Evolutionary conservation across 1,284 basidiomycete species (phyloP).

Genomic region (Salmacisia buchloeana): DNA sequence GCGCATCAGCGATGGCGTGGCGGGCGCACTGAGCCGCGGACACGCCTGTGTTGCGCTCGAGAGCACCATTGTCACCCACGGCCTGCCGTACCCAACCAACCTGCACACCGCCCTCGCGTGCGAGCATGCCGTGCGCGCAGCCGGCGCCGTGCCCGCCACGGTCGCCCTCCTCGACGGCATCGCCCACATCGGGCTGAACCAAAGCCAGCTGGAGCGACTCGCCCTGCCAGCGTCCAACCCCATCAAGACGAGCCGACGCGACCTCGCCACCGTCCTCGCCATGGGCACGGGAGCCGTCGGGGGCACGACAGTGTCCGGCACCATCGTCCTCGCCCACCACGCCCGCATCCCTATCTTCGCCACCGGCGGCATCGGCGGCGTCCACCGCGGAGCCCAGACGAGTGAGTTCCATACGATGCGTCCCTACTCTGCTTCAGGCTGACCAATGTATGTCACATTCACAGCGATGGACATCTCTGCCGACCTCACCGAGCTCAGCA

Average conservation of each 20-base stretch:
- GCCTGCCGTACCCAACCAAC: constrained; percentile 63
- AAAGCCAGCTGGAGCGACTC: constrained; percentile 65
- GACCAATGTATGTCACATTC: not conserved
- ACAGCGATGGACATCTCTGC: constrained; percentile 74
- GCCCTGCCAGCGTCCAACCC: constrained; percentile 24
- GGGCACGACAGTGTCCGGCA: constrained; percentile 86
- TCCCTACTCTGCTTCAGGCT: too few relatives aligned
- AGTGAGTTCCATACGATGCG: too few relatives aligned
- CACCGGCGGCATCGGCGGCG: constrained; percentile 64
- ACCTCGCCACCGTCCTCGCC: constrained; percentile 73
- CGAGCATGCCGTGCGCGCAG: constrained; percentile 70
- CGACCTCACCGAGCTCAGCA: constrained; percentile 41
- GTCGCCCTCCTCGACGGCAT: constrained; percentile 78
- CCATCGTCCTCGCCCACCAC: constrained; percentile 52
- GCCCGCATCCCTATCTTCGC: constrained; percentile 49
- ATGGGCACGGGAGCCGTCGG: constrained; percentile 61
- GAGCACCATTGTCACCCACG: constrained; percentile 87
- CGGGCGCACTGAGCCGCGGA: constrained; percentile 63
- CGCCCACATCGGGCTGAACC: constrained; percentile 75
- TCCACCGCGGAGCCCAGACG: constrained; percentile 83
- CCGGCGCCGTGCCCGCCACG: constrained; percentile 78
- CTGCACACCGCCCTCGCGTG: constrained; percentile 67
- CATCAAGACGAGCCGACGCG: constrained; percentile 79
- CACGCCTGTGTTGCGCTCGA: constrained; percentile 57
- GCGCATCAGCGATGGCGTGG: constrained; percentile 60